Percentiles rank a stretch among this genome's conserved stretches.
Evolutionary conservation across 2,329 filamentous ascomycete genomes (phyloP).

Genomic region (Alternaria metachromatica): DNA sequence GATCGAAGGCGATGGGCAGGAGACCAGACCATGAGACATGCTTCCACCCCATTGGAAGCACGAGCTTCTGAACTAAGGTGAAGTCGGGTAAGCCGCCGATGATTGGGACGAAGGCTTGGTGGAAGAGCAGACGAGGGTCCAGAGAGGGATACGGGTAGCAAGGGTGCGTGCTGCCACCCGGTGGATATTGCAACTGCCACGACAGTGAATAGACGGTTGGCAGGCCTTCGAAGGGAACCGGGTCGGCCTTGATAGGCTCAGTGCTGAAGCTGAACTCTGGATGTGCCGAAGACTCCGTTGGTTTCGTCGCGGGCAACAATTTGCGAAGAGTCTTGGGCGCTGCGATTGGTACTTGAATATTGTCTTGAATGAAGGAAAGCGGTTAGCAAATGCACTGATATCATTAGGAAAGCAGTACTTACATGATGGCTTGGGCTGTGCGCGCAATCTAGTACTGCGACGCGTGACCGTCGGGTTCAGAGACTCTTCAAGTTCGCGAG

Average conservation of each 20-base stretch:
- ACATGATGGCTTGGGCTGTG: neutral
- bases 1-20: conserved; percentile 25
- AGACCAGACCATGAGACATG: conserved; percentile 24
- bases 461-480: neutral
- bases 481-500: neutral
- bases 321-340: neutral
- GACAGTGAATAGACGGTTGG: conserved; percentile 7
- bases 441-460: conserved; percentile 8
- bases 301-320: too few relatives aligned
- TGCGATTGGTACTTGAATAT: neutral
- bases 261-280: neutral
- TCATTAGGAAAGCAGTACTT: neutral
- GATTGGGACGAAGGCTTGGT: conserved; percentile 15
- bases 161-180: conserved; percentile 25
- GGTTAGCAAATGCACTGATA: neutral
- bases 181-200: conserved; percentile 26
- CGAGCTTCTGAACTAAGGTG: neutral
- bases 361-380: neutral
- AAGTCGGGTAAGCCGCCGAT: conserved; percentile 21
- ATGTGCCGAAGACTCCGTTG: neutral
- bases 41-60: conserved; percentile 19
- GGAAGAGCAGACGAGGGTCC: conserved; percentile 23
- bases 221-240: neutral
- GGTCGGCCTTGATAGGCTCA: conserved; percentile 4
- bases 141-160: conserved; percentile 23